Evolutionary conservation across 768 basidiomycete genomes (phyloP), one percentile per base, ranked within the genome.

Genomic region (Lanmaoa pseudosensibilis): DNA sequence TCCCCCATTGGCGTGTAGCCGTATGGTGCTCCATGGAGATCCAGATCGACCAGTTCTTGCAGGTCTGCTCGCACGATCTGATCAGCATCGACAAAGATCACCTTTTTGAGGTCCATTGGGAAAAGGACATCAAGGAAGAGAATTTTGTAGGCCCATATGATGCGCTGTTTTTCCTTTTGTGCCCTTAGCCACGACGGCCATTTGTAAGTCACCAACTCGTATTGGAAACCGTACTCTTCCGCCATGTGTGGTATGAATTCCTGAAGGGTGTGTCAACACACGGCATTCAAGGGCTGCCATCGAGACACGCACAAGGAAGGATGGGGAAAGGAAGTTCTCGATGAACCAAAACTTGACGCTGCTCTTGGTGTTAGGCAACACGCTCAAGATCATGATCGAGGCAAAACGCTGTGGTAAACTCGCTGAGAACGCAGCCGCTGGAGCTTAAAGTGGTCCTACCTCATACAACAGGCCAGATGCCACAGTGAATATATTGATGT

Each of bases 271-370:
- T 37, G 30, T 58, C 34, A 48, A 45, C 40, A 44, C 47, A 19
- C 37, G 41, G 13, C 41, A 39, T 12, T 10, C 11, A 38, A 54
- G 15, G 18, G 23, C 15, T 10, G 8, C 19, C 30, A 16, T 23
- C 30, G 16, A 58, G 46, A 4, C 9, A 76, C 84, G 64, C 62
- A 92, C 94, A 56, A 98, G 74, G 83, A 99, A 99, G 0, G 94
- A 90, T 1, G 96, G 97, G 0, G 96, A 98, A 15, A 98, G 81
- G 82, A 99, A 99, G 75, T 99, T 98, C 70, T 97, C 92, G 60
- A 99, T 98, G 74, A 98, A 98, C 97, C 97, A 98, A 75, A 98
- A 99, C 72, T 99, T 99, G 72, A 99, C 95, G 27, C 85, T 89
- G 65, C 88, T 90, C 19, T 94, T 86, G 18, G 97, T 98, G 67